Evolutionary conservation across 2,329 filamentous ascomycete genomes (phyloP), one percentile per base, ranked within the genome.

Genomic region (Fusarium tanahbumbuense): DNA sequence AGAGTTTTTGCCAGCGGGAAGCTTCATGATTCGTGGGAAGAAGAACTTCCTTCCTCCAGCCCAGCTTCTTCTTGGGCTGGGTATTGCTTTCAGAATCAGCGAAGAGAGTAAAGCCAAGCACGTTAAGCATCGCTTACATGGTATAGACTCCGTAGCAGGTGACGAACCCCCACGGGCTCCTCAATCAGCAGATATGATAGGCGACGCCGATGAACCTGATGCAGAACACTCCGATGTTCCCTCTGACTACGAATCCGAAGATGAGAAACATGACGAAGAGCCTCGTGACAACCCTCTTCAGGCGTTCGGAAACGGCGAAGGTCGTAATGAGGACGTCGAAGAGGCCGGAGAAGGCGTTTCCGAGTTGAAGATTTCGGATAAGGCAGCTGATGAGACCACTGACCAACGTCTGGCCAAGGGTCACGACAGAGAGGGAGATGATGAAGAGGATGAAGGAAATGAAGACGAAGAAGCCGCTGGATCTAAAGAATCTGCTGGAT

Each of bases 21-120:
- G 88, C 68, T 98, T 99, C 78, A 88, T 91, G 79, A 86, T 98
- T 49, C 87, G 88, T 40, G 95, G 94, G 4, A 92, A 92, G 81
- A 98, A 98, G 83, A 97, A 97, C 75, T 96, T 92, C 73, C 80
- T 99, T 37, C 93, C 95, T 0, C 95, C 96, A 2, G 91, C 93
- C 9, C 94, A 95, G 75, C 84, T 98, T 28, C 83, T 98, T 3
- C 87, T 99, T 32, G 96, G 96, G 0, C 93, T 98, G 76, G 94
- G 90, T 3, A 86, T 97, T 46, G 86, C 97, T 80, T 99, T 97
- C 80, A 91, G 89, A 74, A 91, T 98, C 55, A 97, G 93, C 74
- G 92, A 97, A 59, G 92, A 94, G 75, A 97, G 94, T 80, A 92
- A 93, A 78, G 87, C 85, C 6, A 92, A 89, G 60, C 94, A 98